Evolutionary conservation across 768 basidiomycete genomes (phyloP), one percentile per base, ranked within the genome.

Genomic region (Astraeus odoratus): DNA sequence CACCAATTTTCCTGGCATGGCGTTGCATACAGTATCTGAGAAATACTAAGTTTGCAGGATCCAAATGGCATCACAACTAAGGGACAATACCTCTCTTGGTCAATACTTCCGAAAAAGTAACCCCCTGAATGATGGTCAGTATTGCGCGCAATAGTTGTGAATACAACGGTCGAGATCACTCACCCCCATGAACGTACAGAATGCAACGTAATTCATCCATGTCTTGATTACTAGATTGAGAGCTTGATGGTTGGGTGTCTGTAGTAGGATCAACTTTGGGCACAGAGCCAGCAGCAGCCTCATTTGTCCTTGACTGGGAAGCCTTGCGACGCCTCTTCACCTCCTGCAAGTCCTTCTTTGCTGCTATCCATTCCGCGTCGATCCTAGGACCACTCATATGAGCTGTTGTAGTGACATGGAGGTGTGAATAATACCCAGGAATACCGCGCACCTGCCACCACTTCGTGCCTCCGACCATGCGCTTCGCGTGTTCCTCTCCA

Each of bases 401-500:
- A 60, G 22, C 40, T 44, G n/a, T 22, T 29, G 40, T 47, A 26
- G 46, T 29, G 46, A 24, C 45, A 43, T 12, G 27, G 20, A 35
- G 50, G 47, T 6, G 44, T 45, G 30, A 67, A n/a, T n/a, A 67
- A 59, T 68, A 80, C 92, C 92, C 93, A 42, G 77, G 67, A 37
- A 91, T 59, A 16, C 86, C 83, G 33, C 94, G 81, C 26, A 94
- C 91, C 65, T 96, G 94, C 95, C 95, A 98, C 93, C 95, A 98
- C 60, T 94, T 93, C 5, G 80, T 78, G 1, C 95, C 95, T 9
- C 95, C 95, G 3, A 92, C 81, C 24, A 90, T 59, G 31, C 73
- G 74, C 51, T 78, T 76, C 39, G 75, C 78, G 12, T 77, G 71
- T 31, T 85, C 77, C 55, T 86, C 83, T n/a, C 94, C 93, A 2